Conservation (phyloP, 768 basidiomycete genomes). For the Suillus paluster region DNA sequence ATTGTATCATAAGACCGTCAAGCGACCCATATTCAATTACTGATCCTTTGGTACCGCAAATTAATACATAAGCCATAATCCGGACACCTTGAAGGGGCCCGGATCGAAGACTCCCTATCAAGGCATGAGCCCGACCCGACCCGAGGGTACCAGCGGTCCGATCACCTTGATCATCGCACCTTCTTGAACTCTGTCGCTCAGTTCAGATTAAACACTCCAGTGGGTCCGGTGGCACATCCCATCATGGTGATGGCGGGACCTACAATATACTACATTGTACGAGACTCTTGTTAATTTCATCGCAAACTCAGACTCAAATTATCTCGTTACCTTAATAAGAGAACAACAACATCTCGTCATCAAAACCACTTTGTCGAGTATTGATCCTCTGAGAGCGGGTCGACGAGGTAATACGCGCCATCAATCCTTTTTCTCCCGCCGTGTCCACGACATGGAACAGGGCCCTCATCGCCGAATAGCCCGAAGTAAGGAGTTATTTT, state of each 20-base stretch:
- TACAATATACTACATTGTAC: not conserved
- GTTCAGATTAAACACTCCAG: not conserved
- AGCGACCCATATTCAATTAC: too few species aligned
- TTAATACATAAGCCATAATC: not conserved
- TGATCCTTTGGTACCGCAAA: slow-evolving; percentile 6
- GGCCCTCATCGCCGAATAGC: not conserved
- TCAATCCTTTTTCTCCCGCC: too few species aligned
- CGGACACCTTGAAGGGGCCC: not conserved
- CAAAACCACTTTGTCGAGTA: not conserved
- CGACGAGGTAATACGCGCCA: not conserved
- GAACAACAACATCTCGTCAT: not conserved
- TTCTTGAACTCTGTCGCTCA: not conserved
- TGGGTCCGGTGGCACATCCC: too few species aligned
- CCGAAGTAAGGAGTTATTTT: not conserved
- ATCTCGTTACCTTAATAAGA: not conserved
- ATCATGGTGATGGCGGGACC: not conserved
- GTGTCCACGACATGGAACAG: not conserved
- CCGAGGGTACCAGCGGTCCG: not conserved
- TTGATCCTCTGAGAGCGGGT: not conserved
- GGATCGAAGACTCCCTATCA: not conserved
- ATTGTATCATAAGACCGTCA: not conserved
- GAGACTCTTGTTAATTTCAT: not conserved
- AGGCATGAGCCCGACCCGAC: not conserved
- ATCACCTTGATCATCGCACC: not conserved
- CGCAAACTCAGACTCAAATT: not conserved